phyloP scores from a whole-genome alignment of 2,329 filamentous ascomycete genomes.

The Xylaria digitata region DNA sequence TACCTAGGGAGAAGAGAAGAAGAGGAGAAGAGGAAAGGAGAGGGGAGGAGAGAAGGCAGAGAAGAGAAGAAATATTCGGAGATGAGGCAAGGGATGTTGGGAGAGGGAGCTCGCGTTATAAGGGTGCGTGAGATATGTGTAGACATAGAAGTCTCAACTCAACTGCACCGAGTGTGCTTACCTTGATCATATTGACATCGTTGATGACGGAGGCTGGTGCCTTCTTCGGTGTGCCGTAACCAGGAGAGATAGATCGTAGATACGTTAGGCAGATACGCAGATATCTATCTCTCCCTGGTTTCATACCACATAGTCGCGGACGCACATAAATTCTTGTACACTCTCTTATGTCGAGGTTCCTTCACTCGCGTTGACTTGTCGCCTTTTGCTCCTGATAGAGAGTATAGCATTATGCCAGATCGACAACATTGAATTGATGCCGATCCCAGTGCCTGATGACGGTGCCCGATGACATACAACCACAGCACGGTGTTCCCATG shows the following conservation, averaged over 20 bases:
- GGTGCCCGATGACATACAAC: no score
- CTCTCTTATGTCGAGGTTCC: background rate
- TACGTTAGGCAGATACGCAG: no score
- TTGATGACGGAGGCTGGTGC: background rate
- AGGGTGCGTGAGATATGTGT: background rate
- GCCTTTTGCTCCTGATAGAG: background rate
- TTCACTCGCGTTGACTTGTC: background rate
- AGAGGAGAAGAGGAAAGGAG: constrained; percentile 9
- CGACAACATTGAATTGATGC: background rate
- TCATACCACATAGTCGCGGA: no score
- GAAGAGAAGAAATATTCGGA: constrained; percentile 13
- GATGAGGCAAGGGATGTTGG: background rate
- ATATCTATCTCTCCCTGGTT: no score
- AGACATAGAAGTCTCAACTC: constrained; percentile 14
- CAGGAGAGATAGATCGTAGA: no score
- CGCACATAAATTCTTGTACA: no score
- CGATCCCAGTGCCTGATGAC: no score
- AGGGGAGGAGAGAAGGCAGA: constrained; percentile 12
- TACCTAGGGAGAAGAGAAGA: constrained; percentile 38
- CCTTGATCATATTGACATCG: background rate
- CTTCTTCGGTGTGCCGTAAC: background rate
- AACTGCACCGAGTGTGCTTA: background rate
- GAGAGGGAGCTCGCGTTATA: background rate
- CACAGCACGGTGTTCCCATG: no score
- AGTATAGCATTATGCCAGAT: background rate